A percentile compares a stretch with the other conserved stretches of the same genome.
Conservation (phyloP, 139 green algal species). For the Chlorella vulgaris region DNA sequence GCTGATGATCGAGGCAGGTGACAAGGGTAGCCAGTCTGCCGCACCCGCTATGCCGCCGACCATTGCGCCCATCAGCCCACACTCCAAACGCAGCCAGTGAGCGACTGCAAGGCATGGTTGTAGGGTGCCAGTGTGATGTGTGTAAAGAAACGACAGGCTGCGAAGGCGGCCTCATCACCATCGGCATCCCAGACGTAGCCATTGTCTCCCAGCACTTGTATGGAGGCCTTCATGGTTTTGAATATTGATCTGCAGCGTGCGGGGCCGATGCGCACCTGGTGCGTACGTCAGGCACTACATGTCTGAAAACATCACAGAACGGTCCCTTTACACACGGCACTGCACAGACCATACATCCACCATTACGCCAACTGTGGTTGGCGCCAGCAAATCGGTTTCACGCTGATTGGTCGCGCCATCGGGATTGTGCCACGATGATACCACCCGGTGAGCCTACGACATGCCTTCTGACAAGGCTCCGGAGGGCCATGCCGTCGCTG, state of each 20-base stretch:
- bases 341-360: no score
- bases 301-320: no score
- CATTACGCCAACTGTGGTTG: no score
- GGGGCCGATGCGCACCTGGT: no score
- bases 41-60: slow-evolving; percentile 54
- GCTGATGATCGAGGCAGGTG: not conserved
- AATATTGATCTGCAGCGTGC: not conserved
- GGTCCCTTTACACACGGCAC: no score
- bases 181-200: slow-evolving; percentile 56
- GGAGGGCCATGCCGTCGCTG: no score
- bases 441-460: slow-evolving; percentile 3
- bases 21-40: not conserved
- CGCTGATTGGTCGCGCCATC: no score
- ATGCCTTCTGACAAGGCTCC: no score
- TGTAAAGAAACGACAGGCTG: not conserved
- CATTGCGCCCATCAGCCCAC: slow-evolving; percentile 54
- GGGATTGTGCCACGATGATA: not conserved
- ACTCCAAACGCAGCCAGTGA: slow-evolving; percentile 38
- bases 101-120: slow-evolving; percentile 28
- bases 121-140: not conserved
- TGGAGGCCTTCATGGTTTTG: slow-evolving; percentile 1
- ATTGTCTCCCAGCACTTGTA: slow-evolving; percentile 28
- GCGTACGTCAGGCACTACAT: no score
- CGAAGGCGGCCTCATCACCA: slow-evolving; percentile 16
- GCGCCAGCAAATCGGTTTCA: no score